Evolutionary conservation across 768 basidiomycete species (phyloP).

Genomic region (Megacollybia marginata): DNA sequence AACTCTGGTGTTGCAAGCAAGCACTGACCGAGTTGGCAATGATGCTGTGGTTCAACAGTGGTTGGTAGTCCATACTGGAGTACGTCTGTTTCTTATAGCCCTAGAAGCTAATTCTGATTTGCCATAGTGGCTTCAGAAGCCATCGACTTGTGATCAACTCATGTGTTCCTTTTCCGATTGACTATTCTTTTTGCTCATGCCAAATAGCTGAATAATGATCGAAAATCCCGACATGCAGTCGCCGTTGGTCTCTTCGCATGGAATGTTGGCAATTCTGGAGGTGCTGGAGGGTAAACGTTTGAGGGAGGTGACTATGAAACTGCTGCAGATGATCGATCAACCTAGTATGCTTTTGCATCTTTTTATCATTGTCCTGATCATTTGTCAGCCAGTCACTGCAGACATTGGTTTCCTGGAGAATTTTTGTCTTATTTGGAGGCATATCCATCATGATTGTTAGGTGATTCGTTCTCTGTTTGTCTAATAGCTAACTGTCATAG

Average conservation of each 20-base stretch:
- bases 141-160: constrained; percentile 90
- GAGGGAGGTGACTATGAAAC: constrained; percentile 76
- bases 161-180: constrained; percentile 35
- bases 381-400: constrained; percentile 47
- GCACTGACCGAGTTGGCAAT: constrained; percentile 68
- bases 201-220: constrained; percentile 57
- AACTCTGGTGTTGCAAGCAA: constrained; percentile 95
- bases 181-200: constrained; percentile 1
- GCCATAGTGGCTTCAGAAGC: constrained; percentile 92
- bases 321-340: constrained; percentile 91
- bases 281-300: constrained; percentile 84
- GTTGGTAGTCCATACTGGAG: constrained; percentile 99
- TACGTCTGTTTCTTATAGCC: constrained; percentile 29
- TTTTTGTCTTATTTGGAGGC: constrained; percentile 90
- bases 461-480: constrained; percentile 10
- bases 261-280: constrained; percentile 91
- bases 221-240: constrained; percentile 80
- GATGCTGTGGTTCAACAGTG: constrained; percentile 90
- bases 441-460: constrained; percentile 93
- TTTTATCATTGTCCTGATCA: constrained; percentile 26
- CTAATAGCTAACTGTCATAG: constrained; percentile 25
- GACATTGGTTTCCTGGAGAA: constrained; percentile 89
- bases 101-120: neutral
- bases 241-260: constrained; percentile 88
- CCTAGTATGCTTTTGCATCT: constrained; percentile 40